These are phyloP conservation scores for Mucor sp. DNA, from an alignment of 371 early-diverging fungal species.

Conservation along the genomic window DNA sequence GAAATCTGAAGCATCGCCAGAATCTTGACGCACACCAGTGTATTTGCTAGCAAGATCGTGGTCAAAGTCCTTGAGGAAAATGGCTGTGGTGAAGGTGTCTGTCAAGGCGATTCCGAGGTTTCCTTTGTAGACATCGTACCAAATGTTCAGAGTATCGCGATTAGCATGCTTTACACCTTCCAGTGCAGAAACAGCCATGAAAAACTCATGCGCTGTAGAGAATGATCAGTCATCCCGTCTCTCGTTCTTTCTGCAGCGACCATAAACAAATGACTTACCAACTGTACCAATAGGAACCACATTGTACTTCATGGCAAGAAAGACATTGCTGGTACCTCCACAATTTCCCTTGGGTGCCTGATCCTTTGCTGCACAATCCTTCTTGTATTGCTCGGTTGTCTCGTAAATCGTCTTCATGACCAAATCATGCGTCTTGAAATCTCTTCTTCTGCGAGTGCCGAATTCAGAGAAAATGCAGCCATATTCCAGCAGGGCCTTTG, in stretches of 20 bases:
- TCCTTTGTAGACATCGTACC: constrained; percentile 63
- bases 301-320: constrained; percentile 67
- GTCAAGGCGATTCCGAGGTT: constrained; percentile 70
- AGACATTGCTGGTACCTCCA: constrained; percentile 75
- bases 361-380: constrained; percentile 10
- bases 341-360: constrained; percentile 40
- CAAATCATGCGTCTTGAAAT: constrained; percentile 68
- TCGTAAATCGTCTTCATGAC: constrained; percentile 55
- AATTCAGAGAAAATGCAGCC: constrained; percentile 80
- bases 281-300: constrained; percentile 73
- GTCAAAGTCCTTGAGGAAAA: constrained; percentile 67
- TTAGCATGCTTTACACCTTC: constrained; percentile 67
- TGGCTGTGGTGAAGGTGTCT: constrained; percentile 73
- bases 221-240: not conserved
- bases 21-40: constrained; percentile 75
- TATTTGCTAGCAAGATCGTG: constrained; percentile 54
- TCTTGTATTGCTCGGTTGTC: constrained; percentile 23
- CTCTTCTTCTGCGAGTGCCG: constrained; percentile 76
- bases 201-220: constrained; percentile 70
- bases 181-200: constrained; percentile 77
- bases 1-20: constrained; percentile 67
- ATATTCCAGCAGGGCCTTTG: constrained; percentile 43
- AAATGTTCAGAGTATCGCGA: constrained; percentile 57
- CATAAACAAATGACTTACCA: constrained; percentile 36
- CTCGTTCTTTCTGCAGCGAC: not conserved